phyloP scores from a whole-genome alignment of 352 stramenopile genomes.

The Achlya hypogyna region DNA sequence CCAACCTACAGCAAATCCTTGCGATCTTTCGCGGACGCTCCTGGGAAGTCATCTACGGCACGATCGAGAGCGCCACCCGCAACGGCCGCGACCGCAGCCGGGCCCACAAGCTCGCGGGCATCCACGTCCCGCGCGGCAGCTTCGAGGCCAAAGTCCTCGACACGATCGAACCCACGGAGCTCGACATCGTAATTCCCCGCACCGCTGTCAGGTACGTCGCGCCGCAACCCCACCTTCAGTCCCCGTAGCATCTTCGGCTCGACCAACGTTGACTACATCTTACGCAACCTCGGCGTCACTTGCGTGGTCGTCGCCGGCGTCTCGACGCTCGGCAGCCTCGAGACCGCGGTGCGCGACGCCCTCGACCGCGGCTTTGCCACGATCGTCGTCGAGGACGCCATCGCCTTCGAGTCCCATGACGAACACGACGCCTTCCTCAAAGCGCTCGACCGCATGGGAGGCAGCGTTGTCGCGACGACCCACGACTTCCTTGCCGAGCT shows the following conservation, averaged over 20 bases:
- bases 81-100: constrained; percentile 76
- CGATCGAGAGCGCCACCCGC: constrained; percentile 79
- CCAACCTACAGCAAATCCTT: constrained; percentile 50
- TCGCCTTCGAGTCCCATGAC: constrained; percentile 22
- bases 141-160: constrained; percentile 64
- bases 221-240: background rate
- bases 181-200: constrained; percentile 80
- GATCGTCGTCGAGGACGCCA: constrained; percentile 71
- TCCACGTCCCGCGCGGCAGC: constrained; percentile 56
- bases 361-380: constrained; percentile 84
- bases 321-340: constrained; percentile 72
- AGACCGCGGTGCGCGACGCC: constrained; percentile 69
- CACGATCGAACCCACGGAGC: constrained; percentile 33
- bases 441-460: constrained; percentile 22
- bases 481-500: constrained; percentile 23
- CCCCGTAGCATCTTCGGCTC: constrained; percentile 62
- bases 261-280: constrained; percentile 85
- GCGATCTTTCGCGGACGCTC: constrained; percentile 38
- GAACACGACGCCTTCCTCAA: constrained; percentile 21
- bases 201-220: constrained; percentile 64
- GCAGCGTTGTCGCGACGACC: constrained; percentile 12
- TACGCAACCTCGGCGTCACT: constrained; percentile 78
- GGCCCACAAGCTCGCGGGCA: constrained; percentile 80
- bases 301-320: constrained; percentile 82
- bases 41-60: constrained; percentile 83